Base-by-base conservation (phyloP, 176 grass and related monocot species). In the Musa itinerans region DNA sequence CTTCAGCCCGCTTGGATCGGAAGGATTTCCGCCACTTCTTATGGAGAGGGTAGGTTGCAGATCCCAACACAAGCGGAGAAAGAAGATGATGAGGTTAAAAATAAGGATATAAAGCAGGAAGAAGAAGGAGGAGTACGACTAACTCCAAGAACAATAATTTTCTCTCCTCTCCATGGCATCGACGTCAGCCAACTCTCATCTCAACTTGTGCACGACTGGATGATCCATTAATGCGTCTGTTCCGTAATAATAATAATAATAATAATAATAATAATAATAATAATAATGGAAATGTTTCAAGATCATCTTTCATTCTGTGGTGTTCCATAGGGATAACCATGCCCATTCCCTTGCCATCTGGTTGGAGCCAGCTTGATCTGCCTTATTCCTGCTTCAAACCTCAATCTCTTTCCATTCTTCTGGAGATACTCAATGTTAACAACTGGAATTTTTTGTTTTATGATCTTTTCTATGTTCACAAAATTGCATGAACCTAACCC, bases 1-100 rank as follows among this genome's bases (percentile, higher is more conserved):
- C 48, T 71, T 52, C 49, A 51, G 10, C 70, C 70, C 70, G 51
- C 70, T 53, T 72, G 20, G 70, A 54, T 54, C 70, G 70, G 70
- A 72, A 53, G 21, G 70, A 72, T 53, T 72, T 72, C 50, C 70
- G 70, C 50, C 68, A 51, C 68, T 71, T 71, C 4, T 1, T 12
- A 23, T 12, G 70, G 70, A 50, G 68, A 50, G n/a, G 69, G 48
- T 23, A 11, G 63, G 70, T 72, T 72, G 52, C 70, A 54, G 50
- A 72, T 72, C 70, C 70, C 70, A 54, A 70, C 49, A 24, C 50
- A 54, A 72, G 70, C 26, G 50, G 70, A 53, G 16, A 25, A 72
- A 72, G 69, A 53, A 24, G 51, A 14, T 13, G 51, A 53, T 4
- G 20, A 72, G 11, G 1, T 53, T 17, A 70, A 52, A 19, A 21